phyloP scores from a whole-genome alignment of 169 alveolate genomes.

The Plasmodium coatneyi region DNA sequence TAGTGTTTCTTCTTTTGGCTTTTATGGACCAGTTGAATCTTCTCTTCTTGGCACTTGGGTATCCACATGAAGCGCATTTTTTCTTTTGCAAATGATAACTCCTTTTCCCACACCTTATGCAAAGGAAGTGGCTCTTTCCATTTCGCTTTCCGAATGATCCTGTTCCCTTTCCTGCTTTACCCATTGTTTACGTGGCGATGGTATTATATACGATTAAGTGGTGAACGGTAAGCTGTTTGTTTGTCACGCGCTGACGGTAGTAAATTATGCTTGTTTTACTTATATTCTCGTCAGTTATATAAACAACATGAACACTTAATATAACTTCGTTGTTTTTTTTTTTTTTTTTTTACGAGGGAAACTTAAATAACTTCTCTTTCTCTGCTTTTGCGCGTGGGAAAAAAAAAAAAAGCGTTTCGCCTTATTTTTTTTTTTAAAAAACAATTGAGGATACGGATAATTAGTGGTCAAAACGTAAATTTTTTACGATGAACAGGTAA shows the following conservation, averaged over 20 bases:
- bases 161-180: slow-evolving; percentile 97
- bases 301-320: background rate
- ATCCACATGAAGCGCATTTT: slow-evolving; percentile 97
- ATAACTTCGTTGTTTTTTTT: background rate
- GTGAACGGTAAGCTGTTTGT: background rate
- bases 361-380: too few relatives aligned
- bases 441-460: background rate
- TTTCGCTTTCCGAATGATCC: slow-evolving; percentile 97
- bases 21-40: slow-evolving; percentile 96
- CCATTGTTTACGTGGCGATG: slow-evolving; percentile 80
- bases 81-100: slow-evolving; percentile 95
- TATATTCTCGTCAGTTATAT: background rate
- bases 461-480: background rate
- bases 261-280: background rate
- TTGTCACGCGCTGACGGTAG: background rate
- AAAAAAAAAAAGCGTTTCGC: background rate
- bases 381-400: background rate
- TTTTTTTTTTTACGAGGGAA: background rate
- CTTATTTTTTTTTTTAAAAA: background rate
- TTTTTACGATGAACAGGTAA: background rate
- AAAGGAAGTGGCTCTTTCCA: slow-evolving; percentile 96
- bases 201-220: background rate
- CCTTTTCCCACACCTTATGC: slow-evolving; percentile 96
- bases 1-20: slow-evolving; percentile 96
- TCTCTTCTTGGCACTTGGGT: slow-evolving; percentile 95